Evolutionary conservation across 2,329 filamentous ascomycete genomes (phyloP), one percentile per base, ranked within the genome.

Genomic region (Spiromastix sp.): DNA sequence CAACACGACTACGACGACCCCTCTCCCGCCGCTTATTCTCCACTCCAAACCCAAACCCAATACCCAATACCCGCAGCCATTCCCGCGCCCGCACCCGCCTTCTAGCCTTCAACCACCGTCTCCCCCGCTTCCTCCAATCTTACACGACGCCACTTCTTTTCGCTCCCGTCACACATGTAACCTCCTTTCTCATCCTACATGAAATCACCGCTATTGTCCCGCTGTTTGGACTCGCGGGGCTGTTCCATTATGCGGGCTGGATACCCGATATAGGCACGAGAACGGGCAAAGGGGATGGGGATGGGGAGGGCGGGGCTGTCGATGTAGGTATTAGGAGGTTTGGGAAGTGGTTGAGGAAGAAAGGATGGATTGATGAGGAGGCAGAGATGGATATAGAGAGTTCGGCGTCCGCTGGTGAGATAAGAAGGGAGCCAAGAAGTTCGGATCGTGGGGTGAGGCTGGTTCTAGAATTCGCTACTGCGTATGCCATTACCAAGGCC

Each of bases 401-500:
- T 18, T 49, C 54, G 26, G 40, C 41, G 38, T 37, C 39, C 10
- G 49, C 52, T 36, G 46, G 42, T 25, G 46, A 41, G 31, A 42
- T 32, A 42, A 42, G 46, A 24, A 47, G 39, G 39, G 51, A 38
- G 37, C n/a, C n/a, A n/a, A n/a, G n/a, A n/a, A 50, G 52, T 40
- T 54, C 54, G 25, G 49, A 48, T 52, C 52, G 57, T 13, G 72
- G 72, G 0, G 66, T 71, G 22, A 68, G 68, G 40, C 42, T 77
- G 40, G 61, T 79, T 20, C 60, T 78, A 15, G 75, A 79, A 57
- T 74, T 96, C 44, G 91, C 85, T 16, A 81, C 91, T 13, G 87
- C 91, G 4, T 98, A 91, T 66, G 82, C 85, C 1, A 72, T 95
- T 43, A 93, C 85, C 1, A 98, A 98, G 63, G 77, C 77, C 11